Conservation (phyloP, 495 filamentous ascomycete species). For the Penicillium samsonianum region DNA sequence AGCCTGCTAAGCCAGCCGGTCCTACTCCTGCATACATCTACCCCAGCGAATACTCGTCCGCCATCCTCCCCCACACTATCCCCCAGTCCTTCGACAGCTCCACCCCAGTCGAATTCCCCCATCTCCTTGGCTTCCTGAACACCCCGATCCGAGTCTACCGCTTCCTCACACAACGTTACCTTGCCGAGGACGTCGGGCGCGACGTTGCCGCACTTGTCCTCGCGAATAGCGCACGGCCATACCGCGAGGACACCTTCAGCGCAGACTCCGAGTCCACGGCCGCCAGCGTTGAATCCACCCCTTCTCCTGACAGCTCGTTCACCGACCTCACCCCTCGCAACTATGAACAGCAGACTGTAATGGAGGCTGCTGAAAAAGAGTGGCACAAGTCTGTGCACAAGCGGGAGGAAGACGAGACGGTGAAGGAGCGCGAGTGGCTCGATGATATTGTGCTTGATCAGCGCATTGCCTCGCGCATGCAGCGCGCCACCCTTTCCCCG, state of each 20-base stretch:
- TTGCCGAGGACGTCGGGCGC: slow-evolving; percentile 88
- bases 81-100: slow-evolving; percentile 66
- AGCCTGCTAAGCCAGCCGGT: slow-evolving; percentile 54
- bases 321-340: slow-evolving; percentile 18
- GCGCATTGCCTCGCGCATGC: slow-evolving; percentile 79
- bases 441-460: slow-evolving; percentile 76
- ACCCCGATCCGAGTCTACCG: slow-evolving; percentile 84
- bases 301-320: slow-evolving; percentile 21
- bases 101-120: slow-evolving; percentile 74
- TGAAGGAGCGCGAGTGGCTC: slow-evolving; percentile 70
- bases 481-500: slow-evolving; percentile 60
- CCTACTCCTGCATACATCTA: slow-evolving; percentile 64
- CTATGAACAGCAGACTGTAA: slow-evolving; percentile 70
- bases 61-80: slow-evolving; percentile 57
- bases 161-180: slow-evolving; percentile 79
- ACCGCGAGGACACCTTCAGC: slow-evolving; percentile 33
- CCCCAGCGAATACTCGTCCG: slow-evolving; percentile 64
- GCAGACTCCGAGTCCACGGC: slow-evolving; percentile 27
- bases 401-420: slow-evolving; percentile 51
- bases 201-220: slow-evolving; percentile 84
- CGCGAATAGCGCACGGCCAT: slow-evolving; percentile 56
- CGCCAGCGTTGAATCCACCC: slow-evolving; percentile 37
- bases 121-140: slow-evolving; percentile 91
- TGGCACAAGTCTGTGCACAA: slow-evolving; percentile 84
- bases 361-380: slow-evolving; percentile 76